Percentiles rank a stretch among this genome's conserved stretches.
Evolutionary conservation across 2,329 filamentous ascomycete genomes (phyloP).

Genomic region (Colletotrichum truncatum): DNA sequence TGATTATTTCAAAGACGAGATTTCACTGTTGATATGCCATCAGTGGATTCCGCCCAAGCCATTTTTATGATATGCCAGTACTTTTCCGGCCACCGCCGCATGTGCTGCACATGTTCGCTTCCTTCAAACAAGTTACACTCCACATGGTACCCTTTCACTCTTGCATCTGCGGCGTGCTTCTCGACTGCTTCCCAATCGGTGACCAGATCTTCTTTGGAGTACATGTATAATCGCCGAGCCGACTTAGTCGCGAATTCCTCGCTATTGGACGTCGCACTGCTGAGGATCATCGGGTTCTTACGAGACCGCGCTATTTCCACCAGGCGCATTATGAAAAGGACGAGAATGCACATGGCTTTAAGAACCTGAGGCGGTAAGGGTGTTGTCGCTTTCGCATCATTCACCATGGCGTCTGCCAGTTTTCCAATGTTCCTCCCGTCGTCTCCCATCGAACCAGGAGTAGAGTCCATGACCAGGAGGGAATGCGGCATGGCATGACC

Average conservation of each 20-base stretch:
- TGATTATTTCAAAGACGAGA: neutral
- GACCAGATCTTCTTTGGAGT: constrained; percentile 39
- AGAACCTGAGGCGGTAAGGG: constrained; percentile 59
- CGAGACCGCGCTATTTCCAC: neutral
- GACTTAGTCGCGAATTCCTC: constrained; percentile 2
- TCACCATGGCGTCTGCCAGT: constrained; percentile 63
- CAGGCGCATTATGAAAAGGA: constrained; percentile 46
- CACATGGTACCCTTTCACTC: constrained; percentile 56
- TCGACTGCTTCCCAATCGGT: constrained; percentile 66
- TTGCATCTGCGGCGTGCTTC: constrained; percentile 58
- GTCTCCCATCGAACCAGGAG: constrained; percentile 47
- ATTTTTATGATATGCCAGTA: constrained; percentile 62
- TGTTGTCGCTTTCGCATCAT: constrained; percentile 55
- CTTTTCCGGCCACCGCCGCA: constrained; percentile 61
- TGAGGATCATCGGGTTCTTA: constrained; percentile 2
- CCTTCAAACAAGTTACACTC: constrained; percentile 63
- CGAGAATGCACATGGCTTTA: constrained; percentile 52
- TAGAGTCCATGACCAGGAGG: constrained; percentile 61
- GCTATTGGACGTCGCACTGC: neutral
- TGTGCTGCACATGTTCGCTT: constrained; percentile 69
- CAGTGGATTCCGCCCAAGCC: constrained; percentile 37
- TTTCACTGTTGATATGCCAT: neutral
- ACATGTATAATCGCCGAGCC: constrained; percentile 10
- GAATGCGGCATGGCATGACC: constrained; percentile 50
- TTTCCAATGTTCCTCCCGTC: constrained; percentile 48